Evolutionary conservation across 495 filamentous ascomycete genomes (phyloP).

Genomic region (Penicillium pancosmium): DNA sequence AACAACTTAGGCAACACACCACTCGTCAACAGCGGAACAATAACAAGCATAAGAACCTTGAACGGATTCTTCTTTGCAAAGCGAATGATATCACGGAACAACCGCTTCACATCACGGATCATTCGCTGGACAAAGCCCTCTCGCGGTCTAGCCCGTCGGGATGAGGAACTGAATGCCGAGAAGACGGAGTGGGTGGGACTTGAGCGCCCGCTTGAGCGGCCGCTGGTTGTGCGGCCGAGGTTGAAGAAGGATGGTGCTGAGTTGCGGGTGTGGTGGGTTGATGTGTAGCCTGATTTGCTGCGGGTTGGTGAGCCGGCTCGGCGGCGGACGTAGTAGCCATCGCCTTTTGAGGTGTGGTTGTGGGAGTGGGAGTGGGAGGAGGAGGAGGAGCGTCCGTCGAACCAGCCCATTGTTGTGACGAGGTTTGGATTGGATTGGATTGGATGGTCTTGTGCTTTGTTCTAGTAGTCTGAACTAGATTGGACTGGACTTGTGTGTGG

Average conservation of each 20-base stretch:
- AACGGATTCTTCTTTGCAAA: constrained; percentile 63
- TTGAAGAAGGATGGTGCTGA: constrained; percentile 57
- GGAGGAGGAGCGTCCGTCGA: constrained; percentile 42
- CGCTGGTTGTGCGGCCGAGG: constrained; percentile 39
- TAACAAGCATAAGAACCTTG: constrained; percentile 82
- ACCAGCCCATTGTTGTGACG: constrained; percentile 51
- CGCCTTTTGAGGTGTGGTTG: constrained; percentile 9
- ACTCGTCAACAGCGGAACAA: constrained; percentile 81
- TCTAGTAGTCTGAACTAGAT: not conserved
- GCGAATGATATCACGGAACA: constrained; percentile 71
- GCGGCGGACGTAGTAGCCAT: constrained; percentile 31
- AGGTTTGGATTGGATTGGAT: not conserved
- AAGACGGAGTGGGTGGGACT: constrained; percentile 51
- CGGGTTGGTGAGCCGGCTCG: constrained; percentile 37
- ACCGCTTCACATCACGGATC: constrained; percentile 67
- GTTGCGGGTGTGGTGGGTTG: constrained; percentile 41
- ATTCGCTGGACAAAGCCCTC: constrained; percentile 72
- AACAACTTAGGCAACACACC: constrained; percentile 75
- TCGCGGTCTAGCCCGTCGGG: constrained; percentile 67
- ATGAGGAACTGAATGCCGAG: constrained; percentile 56
- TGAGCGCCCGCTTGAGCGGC: constrained; percentile 37
- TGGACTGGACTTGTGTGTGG: not conserved
- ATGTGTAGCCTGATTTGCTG: constrained; percentile 41
- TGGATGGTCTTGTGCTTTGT: not conserved
- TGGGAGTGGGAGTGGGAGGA: constrained; percentile 9